Conservation (phyloP, 768 basidiomycete species). For the Leucosporidium creatinivorum region DNA sequence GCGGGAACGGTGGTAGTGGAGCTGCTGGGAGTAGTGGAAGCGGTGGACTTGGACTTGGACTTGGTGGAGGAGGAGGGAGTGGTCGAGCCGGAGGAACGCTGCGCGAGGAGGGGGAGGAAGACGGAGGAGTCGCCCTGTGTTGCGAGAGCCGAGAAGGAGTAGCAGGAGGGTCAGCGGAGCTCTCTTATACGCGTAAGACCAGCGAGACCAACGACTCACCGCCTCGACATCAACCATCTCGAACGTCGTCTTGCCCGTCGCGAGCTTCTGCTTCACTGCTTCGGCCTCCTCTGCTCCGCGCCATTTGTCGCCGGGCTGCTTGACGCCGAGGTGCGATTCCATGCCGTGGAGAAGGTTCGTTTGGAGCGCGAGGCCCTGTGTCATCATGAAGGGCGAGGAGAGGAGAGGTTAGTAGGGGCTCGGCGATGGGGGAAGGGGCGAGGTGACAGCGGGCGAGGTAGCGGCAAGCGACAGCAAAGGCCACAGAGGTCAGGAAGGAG, state of each 20-base stretch:
- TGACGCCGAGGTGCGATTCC: conserved; percentile 65
- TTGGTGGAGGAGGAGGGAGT: not conserved
- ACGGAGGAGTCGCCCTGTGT: conserved; percentile 23
- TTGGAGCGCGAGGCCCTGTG: conserved; percentile 62
- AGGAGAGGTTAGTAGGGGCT: conserved; percentile 60
- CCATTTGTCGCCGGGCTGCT: conserved; percentile 24
- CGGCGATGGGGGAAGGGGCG: conserved; percentile 3
- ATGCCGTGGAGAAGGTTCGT: conserved; percentile 72
- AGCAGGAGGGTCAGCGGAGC: not conserved
- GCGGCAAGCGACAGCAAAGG: too few species aligned
- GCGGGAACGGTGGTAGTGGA: conserved; percentile 9
- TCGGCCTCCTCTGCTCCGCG: conserved; percentile 23
- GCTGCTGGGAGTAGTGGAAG: not conserved
- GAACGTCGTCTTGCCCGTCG: conserved; percentile 21
- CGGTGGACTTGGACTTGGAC: too few species aligned
- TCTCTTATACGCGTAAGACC: too few species aligned
- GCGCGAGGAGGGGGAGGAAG: conserved; percentile 26
- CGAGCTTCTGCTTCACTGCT: not conserved
- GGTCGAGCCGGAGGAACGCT: conserved; percentile 1
- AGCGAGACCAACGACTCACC: not conserved
- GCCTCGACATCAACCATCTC: conserved; percentile 33
- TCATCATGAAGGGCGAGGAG: too few species aligned
- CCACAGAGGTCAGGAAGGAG: too few species aligned
- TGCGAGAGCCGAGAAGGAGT: too few species aligned
- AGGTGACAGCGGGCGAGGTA: not conserved